Percentiles rank a stretch among this genome's conserved stretches.
Evolutionary conservation across 2,329 filamentous ascomycete species (phyloP).

Genomic region (Hymenoscyphus fraxineus): DNA sequence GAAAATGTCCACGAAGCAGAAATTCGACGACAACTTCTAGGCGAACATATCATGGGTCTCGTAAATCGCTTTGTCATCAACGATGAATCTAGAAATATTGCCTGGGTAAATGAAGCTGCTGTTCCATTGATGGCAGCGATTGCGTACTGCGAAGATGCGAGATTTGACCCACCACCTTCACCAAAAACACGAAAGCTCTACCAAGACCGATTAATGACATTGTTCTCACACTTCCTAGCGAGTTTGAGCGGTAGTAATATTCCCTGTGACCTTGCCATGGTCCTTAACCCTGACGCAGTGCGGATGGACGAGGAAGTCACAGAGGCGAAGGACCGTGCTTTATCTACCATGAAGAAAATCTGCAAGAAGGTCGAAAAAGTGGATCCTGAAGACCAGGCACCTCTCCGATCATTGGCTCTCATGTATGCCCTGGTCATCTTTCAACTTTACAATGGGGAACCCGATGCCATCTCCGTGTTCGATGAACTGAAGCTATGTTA

Average conservation of each 20-base stretch:
- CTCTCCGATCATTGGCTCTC: slow-evolving; percentile 65
- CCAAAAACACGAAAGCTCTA: slow-evolving; percentile 53
- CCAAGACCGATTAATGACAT: slow-evolving; percentile 53
- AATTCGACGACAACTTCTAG: slow-evolving; percentile 31
- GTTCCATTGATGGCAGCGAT: slow-evolving; percentile 44
- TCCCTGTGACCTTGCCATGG: slow-evolving; percentile 29
- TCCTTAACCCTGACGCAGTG: slow-evolving; percentile 38
- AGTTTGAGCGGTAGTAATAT: slow-evolving; percentile 50
- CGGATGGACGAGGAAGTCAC: slow-evolving; percentile 54
- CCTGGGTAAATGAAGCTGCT: slow-evolving; percentile 28
- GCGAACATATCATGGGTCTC: slow-evolving; percentile 33
- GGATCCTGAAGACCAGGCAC: slow-evolving; percentile 31
- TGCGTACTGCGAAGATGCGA: slow-evolving; percentile 48
- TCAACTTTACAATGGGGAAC: slow-evolving; percentile 85
- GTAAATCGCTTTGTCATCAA: slow-evolving; percentile 29
- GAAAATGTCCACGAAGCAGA: slow-evolving; percentile 30
- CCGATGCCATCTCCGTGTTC: slow-evolving; percentile 78
- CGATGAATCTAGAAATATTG: slow-evolving; percentile 18
- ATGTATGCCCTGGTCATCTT: slow-evolving; percentile 81
- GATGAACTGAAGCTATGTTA: slow-evolving; percentile 77
- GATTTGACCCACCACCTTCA: slow-evolving; percentile 43
- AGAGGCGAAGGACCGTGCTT: slow-evolving; percentile 49
- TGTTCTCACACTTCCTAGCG: slow-evolving; percentile 55
- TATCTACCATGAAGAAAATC: slow-evolving; percentile 51
- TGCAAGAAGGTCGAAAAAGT: slow-evolving; percentile 41